These are phyloP conservation scores for Castanopsis chinensis DNA, from an alignment of 306 rosid species.

Conservation along the genomic window DNA sequence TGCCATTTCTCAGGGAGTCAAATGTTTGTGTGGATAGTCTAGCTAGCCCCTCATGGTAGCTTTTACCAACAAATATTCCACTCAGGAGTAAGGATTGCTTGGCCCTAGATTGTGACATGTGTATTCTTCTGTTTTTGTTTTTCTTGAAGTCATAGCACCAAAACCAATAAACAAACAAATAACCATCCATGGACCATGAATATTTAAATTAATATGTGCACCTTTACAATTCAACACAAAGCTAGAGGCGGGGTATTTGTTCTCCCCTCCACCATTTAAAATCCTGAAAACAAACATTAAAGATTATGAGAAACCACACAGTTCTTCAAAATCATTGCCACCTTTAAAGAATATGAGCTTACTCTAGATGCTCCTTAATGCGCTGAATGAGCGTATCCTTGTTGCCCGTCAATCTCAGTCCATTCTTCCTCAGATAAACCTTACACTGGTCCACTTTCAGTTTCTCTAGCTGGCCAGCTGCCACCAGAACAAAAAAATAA, in stretches of 20 bases:
- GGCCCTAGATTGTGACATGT: not conserved
- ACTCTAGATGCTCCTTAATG: conserved; percentile 71
- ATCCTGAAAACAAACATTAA: conserved; percentile 47
- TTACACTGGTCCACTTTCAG: conserved; percentile 80
- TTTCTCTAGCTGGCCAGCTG: conserved; percentile 57
- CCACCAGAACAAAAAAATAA: conserved; percentile 17
- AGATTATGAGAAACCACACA: conserved; percentile 16
- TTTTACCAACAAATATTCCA: not conserved
- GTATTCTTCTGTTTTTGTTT: not conserved
- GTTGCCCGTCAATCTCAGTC: conserved; percentile 75
- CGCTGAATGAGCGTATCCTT: conserved; percentile 70
- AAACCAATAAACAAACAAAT: not conserved
- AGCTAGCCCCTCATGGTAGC: too few species aligned
- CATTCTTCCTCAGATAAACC: conserved; percentile 69
- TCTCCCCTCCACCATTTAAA: conserved; percentile 72
- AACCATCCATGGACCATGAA: not conserved
- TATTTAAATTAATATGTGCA: conserved; percentile 1
- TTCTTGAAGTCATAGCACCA: not conserved
- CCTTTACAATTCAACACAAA: conserved; percentile 85
- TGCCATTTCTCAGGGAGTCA: not conserved
- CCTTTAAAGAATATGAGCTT: conserved; percentile 23
- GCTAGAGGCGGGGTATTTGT: conserved; percentile 60
- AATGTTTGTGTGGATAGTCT: not conserved
- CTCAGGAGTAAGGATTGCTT: not conserved
- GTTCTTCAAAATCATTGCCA: conserved; percentile 1